phyloP scores from a whole-genome alignment of 192 early-diverging fungal genomes.

The Rhizophagus clarus region DNA sequence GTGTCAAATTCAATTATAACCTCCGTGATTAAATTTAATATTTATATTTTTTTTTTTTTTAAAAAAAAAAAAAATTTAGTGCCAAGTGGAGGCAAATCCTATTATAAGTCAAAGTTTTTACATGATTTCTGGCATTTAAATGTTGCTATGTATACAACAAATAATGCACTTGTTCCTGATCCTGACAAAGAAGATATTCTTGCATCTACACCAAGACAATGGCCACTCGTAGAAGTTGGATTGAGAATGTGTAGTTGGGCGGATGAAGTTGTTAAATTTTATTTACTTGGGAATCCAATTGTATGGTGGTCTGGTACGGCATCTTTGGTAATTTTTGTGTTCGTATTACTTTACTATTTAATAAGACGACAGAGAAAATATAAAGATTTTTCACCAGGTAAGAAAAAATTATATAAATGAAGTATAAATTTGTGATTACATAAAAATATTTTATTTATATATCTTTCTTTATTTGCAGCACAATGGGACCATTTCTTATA shows the following conservation, averaged over 20 bases:
- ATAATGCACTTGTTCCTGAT: conserved; percentile 94
- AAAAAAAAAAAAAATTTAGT: conserved; percentile 48
- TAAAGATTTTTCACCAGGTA: conserved; percentile 46
- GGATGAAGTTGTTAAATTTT: conserved; percentile 85
- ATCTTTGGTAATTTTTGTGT: conserved; percentile 54
- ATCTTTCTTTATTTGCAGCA: conserved; percentile 17
- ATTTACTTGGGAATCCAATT: conserved; percentile 87
- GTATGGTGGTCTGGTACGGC: conserved; percentile 82
- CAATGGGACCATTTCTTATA: conserved; percentile 76
- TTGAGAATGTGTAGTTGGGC: conserved; percentile 95
- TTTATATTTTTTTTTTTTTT: neutral
- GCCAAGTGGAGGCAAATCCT: conserved; percentile 63
- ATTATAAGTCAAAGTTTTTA: conserved; percentile 77
- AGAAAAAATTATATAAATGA: neutral
- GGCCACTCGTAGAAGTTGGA: conserved; percentile 86
- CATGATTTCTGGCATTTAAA: conserved; percentile 90
- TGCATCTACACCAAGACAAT: conserved; percentile 81
- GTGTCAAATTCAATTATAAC: neutral
- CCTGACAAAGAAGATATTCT: conserved; percentile 89
- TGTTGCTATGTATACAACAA: conserved; percentile 95
- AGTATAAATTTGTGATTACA: neutral
- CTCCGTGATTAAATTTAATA: neutral
- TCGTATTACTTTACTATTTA: conserved; percentile 51
- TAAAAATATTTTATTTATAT: neutral
- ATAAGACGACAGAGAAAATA: conserved; percentile 68